Conservation (phyloP, 164 flowering plant species). For the Umbellularia californica region DNA sequence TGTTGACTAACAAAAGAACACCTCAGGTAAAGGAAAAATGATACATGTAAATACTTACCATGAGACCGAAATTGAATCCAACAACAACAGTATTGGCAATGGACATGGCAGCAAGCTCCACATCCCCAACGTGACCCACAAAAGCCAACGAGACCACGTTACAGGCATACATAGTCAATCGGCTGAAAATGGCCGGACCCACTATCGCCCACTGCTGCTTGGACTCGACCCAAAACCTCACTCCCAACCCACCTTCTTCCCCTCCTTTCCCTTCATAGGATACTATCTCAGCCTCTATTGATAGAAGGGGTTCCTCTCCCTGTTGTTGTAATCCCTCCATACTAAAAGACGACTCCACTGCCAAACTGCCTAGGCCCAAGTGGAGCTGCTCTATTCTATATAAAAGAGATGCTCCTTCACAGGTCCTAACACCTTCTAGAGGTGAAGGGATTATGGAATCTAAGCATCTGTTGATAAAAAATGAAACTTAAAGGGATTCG, state of each 20-base stretch:
- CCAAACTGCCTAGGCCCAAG: too few species aligned
- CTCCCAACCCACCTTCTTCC: background rate
- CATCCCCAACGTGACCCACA: constrained; percentile 60
- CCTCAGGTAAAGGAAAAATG: background rate
- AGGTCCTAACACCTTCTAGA: too few species aligned
- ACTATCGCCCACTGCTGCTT: constrained; percentile 1
- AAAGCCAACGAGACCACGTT: constrained; percentile 55
- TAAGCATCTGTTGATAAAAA: too few species aligned
- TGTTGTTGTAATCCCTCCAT: constrained; percentile 2
- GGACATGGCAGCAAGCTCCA: constrained; percentile 59
- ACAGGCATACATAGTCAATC: constrained; percentile 22
- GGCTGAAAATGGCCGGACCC: background rate
- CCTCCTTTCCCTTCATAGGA: background rate
- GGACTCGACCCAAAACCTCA: background rate
- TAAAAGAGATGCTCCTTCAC: too few species aligned
- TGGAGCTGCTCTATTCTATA: too few species aligned
- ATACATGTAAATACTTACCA: constrained; percentile 17
- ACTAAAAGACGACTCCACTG: background rate
- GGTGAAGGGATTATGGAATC: too few species aligned
- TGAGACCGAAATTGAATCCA: constrained; percentile 50
- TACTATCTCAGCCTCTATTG: background rate
- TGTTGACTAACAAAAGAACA: too few species aligned
- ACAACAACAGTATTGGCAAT: constrained; percentile 48
- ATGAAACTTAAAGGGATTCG: too few species aligned
- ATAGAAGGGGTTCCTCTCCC: background rate